Conservation (phyloP, 768 basidiomycete species). For the Lentinus tigrinus region DNA sequence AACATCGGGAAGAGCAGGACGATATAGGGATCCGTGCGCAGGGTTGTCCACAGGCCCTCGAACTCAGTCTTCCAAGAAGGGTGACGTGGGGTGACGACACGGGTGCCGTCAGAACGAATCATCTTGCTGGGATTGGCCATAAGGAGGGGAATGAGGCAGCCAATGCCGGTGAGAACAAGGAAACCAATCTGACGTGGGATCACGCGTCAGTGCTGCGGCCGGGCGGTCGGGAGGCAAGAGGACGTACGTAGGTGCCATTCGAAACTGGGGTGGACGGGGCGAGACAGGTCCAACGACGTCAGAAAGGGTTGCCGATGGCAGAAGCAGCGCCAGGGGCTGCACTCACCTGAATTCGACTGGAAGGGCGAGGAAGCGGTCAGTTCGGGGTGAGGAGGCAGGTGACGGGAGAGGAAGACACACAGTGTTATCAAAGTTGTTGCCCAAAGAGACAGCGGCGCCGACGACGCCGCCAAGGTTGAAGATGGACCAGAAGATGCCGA, state of each 20-base stretch:
- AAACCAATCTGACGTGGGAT: conserved; percentile 59
- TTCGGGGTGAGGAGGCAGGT: conserved; percentile 1
- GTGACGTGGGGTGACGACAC: conserved; percentile 57
- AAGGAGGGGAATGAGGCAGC: conserved; percentile 60
- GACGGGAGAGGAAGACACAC: conserved; percentile 31
- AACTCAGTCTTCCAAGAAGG: conserved; percentile 81
- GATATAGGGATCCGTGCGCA: conserved; percentile 71
- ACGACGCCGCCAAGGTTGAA: conserved; percentile 84
- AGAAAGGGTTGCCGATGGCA: not conserved
- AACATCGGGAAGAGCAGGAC: conserved; percentile 84
- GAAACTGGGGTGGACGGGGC: conserved; percentile 40
- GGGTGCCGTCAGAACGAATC: conserved; percentile 73
- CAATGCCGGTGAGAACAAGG: conserved; percentile 68
- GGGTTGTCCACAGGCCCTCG: conserved; percentile 62
- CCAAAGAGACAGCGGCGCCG: conserved; percentile 73
- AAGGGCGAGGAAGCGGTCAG: not conserved
- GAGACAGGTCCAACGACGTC: not conserved
- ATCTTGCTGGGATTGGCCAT: conserved; percentile 75
- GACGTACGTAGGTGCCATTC: conserved; percentile 73
- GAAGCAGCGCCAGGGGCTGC: not conserved
- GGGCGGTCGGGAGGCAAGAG: not conserved
- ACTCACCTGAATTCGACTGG: conserved; percentile 32
- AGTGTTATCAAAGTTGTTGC: conserved; percentile 61
- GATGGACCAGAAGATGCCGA: conserved; percentile 81
- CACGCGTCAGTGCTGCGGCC: not conserved